Evolutionary conservation across 2,329 filamentous ascomycete genomes (phyloP).

Genomic region (Hyphodiscus sp.): DNA sequence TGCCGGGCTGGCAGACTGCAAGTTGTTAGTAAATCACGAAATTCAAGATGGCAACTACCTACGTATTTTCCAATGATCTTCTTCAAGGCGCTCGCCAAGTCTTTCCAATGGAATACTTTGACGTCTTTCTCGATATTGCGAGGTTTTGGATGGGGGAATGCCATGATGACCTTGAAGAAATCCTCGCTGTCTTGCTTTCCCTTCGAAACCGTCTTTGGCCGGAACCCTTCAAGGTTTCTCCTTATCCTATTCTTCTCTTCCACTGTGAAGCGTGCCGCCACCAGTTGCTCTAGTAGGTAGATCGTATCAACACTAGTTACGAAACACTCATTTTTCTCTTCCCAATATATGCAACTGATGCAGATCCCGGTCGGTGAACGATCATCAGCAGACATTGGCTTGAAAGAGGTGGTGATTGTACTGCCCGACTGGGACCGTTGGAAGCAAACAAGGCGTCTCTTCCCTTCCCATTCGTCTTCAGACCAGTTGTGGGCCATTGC

Average conservation of each 20-base stretch:
- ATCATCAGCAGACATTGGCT: constrained; percentile 70
- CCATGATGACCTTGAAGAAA: constrained; percentile 99
- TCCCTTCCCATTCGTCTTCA: constrained; percentile 69
- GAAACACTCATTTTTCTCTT: constrained; percentile 81
- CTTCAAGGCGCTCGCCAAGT: constrained; percentile 77
- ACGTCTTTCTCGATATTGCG: constrained; percentile 99
- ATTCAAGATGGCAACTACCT: constrained; percentile 9
- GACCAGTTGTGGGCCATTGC: constrained; percentile 81
- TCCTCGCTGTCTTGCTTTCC: constrained; percentile 87
- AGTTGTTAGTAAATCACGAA: constrained; percentile 7
- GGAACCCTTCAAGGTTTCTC: constrained; percentile 90
- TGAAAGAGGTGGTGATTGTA: constrained; percentile 74
- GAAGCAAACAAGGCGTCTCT: constrained; percentile 84
- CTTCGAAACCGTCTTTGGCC: constrained; percentile 89
- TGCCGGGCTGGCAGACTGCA: constrained; percentile 29
- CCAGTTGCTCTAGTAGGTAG: constrained; percentile 83
- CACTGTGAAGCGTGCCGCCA: constrained; percentile 80
- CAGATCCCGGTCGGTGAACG: constrained; percentile 80
- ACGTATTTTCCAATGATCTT: constrained; percentile 97
- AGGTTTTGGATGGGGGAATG: constrained; percentile 88
- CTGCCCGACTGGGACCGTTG: constrained; percentile 74
- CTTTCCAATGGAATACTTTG: constrained; percentile 97
- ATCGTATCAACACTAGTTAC: constrained; percentile 98
- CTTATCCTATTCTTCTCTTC: constrained; percentile 98
- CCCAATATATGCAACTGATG: constrained; percentile 97